Base-by-base conservation (phyloP, 2,329 filamentous ascomycete species). In the Sclerotinia sclerotiorum region DNA sequence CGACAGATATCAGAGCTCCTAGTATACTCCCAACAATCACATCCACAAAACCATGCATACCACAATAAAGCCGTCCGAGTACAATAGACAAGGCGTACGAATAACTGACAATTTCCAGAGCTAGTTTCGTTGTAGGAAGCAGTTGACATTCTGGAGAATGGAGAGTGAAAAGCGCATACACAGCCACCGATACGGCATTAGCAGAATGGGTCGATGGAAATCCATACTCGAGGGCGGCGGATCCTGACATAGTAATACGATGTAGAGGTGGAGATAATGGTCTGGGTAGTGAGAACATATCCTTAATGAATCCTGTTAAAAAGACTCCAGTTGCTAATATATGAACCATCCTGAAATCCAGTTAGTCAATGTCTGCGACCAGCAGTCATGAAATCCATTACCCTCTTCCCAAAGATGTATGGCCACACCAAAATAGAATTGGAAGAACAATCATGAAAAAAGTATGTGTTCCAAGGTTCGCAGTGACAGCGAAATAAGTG, bases 361-460 rank as follows among this genome's bases (percentile, higher is more conserved):
- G 69, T 78, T 68, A 77, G 73, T 55, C 19, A 32, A 39, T 48
- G 46, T 51, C 49, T 27, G 52, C 57, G 51, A 63, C n/a, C 17
- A 29, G 7, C 4, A 42, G 48, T 29, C 27, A 64, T 63, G 63
- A 58, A 70, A 35, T 68, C 67, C 84, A 89, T 74, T 88, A 96
- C 92, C 90, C 94, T 82, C 95, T 90, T 67, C 93, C 95, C 73
- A 97, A 86, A 71, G 86, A 88, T 55, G 90, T 89, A 80, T 94
- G 91, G 66, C 94, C 94, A 76, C 93, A 97, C 95, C 95, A 99
- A 82, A 98, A 98, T 74, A 97, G 86, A 72, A 98, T 92, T 7
- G 95, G 95, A 76, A 99, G 82, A 69, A 93, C 90, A 73, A 97
- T 86, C 94, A 98, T 98, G 84, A 97, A 99, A 82, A 97, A 98